Evolutionary conservation across 805 yeast genomes (phyloP), one percentile per base, ranked within the genome.

Genomic region (Kockiozyma suomiensis): DNA sequence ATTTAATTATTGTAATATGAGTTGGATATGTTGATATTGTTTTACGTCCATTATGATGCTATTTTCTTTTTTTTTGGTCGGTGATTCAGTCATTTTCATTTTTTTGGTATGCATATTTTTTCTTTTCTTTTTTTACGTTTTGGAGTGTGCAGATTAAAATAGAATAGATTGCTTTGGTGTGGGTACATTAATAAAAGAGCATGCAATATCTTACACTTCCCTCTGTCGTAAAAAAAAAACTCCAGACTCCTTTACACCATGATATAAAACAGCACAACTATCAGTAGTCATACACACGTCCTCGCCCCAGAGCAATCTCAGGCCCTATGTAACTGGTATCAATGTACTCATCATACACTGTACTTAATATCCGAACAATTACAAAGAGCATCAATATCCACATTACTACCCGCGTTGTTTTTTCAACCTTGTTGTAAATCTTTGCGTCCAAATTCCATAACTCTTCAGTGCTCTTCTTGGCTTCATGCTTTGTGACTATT

Each of bases 251-350:
- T 15, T 30, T n/a, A 38, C 42, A 7, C 42, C 42, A 7, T n/a
- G 17, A n/a, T 15, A 38, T 38, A 38, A 3, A 38, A 15, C n/a
- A n/a, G 8, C n/a, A n/a, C n/a, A n/a, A n/a, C n/a, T n/a, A n/a
- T n/a, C n/a, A n/a, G n/a, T n/a, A n/a, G n/a, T 2, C 42, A 38
- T 38, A n/a, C 42, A 38, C 3, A 17, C 43, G 26, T 40, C 54
- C 26, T n/a, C 35, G 26, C 12, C 54, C 54, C 19, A 50, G 42
- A 8, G 45, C 54, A 37, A 50, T 50, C 32, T 50, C 54, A 21
- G 54, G 54, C 19, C 54, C 54, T 3, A 25, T 15, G 28, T 37
- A 40, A 6, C 19, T 13, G 19, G 12, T 17, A 28, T 28, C 42
- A n/a, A 21, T 21, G 17, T 15, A 38, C 17, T 38, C 19, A 17